Base-by-base conservation (phyloP, 768 basidiomycete species). In the Agaricus subrufescens region DNA sequence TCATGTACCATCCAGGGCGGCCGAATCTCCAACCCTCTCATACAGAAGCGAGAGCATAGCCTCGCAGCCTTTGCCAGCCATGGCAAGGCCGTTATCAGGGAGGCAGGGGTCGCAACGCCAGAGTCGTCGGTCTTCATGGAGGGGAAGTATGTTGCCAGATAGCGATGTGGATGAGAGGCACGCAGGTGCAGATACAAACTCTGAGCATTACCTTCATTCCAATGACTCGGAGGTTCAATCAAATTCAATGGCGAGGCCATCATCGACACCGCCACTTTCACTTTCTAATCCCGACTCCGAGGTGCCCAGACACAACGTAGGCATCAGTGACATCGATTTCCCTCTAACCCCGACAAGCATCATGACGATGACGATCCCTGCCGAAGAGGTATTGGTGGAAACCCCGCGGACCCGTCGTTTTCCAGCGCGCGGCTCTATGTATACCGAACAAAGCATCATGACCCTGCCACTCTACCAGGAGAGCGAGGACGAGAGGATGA, bases 401-500 rank as follows among this genome's bases (percentile, higher is more conserved):
- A 44, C 31, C 3, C 31, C 55, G 26, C 30, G 31, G 11, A 50
- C 48, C 23, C 3, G n/a, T 19, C 49, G 42, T 15, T 42, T 40
- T 37, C 40, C 42, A 4, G 45, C 48, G 11, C 45, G 39, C 27
- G 55, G 49, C 42, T 26, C 55, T 29, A 37, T 29, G 2, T n/a
- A 29, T 43, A 56, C 48, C 19, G 40, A 50, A 23, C 30, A 50
- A 3, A 56, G 55, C 43, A 15, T 56, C 27, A 27, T 29, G 23
- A 56, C 55, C 4, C 27, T 56, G 23, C 55, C 55, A 43, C 40
- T 50, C 1, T 56, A 56, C 38, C 25, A 37, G 12, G 53, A 54
- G 38, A 25, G 37, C 9, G 55, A 56, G 25, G 55, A 50, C 15
- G 55, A 56, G 30, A 27, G 55, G 19, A 45, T 46, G 31, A 56